These are phyloP conservation scores for Dendrobium catenatum DNA, from an alignment of 106 monocot genomes.

Conservation along the genomic window DNA sequence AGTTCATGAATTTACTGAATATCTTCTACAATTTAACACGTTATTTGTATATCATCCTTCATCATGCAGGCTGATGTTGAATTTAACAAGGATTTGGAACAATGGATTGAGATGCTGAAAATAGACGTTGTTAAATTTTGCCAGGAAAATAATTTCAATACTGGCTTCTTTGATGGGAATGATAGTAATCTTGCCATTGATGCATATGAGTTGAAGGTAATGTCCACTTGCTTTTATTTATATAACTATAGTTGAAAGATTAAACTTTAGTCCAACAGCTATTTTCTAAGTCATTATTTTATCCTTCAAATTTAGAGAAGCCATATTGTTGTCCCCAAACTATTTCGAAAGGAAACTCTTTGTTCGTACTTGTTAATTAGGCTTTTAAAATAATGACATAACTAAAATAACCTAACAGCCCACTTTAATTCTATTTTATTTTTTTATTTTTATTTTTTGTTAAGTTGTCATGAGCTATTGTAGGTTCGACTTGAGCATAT, in stretches of 20 bases:
- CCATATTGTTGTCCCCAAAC: neutral
- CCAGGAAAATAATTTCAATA: constrained; percentile 83
- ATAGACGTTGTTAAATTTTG: constrained; percentile 72
- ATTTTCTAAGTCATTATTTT: neutral
- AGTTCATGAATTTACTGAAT: constrained; percentile 15
- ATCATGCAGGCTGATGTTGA: constrained; percentile 47
- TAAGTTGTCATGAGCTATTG: constrained; percentile 1
- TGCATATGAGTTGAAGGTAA: constrained; percentile 96
- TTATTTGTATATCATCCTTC: neutral
- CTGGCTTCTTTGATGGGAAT: constrained; percentile 81
- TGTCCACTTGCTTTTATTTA: neutral
- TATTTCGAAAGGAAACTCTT: neutral
- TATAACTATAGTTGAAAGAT: neutral
- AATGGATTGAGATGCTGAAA: constrained; percentile 80
- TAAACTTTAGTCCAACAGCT: neutral
- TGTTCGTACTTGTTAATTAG: neutral
- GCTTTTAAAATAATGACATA: neutral
- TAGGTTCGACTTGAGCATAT: constrained; percentile 95
- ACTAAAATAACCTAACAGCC: neutral
- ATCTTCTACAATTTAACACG: neutral
- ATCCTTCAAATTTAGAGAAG: neutral
- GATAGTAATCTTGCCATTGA: constrained; percentile 58
- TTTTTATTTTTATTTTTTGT: neutral
- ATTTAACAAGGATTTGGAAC: constrained; percentile 68
- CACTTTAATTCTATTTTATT: neutral